Evolutionary conservation across 345 rosid species (phyloP).

Genomic region (Heritiera fomes): DNA sequence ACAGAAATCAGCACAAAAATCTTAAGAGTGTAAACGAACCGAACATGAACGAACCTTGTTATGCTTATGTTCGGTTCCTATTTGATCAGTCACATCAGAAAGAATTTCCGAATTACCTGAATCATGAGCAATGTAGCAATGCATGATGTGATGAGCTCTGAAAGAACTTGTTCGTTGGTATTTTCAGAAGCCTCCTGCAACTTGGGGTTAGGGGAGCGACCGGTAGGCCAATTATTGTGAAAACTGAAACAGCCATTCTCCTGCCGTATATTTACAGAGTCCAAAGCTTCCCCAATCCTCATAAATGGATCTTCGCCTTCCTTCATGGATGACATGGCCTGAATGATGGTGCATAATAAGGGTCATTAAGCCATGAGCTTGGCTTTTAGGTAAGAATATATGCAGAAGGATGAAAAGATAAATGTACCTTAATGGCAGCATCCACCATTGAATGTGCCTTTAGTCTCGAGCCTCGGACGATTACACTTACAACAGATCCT

Average conservation of each 20-base stretch:
- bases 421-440: constrained; percentile 74
- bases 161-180: constrained; percentile 55
- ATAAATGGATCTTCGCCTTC: constrained; percentile 74
- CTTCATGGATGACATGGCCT: constrained; percentile 74
- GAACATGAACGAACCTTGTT: too few relatives aligned
- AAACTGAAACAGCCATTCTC: constrained; percentile 38
- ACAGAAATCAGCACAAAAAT: background rate
- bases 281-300: constrained; percentile 68
- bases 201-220: constrained; percentile 26
- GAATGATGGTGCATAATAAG: constrained; percentile 26
- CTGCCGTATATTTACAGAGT: constrained; percentile 47
- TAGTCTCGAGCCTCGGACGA: constrained; percentile 63
- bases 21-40: too few relatives aligned
- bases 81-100: too few relatives aligned
- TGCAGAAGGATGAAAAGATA: background rate
- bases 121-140: constrained; percentile 84
- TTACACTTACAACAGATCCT: constrained; percentile 64
- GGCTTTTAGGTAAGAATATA: constrained; percentile 3
- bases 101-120: constrained; percentile 51
- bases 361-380: background rate
- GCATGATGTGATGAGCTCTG: constrained; percentile 78
- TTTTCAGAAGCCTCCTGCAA: constrained; percentile 44
- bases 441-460: constrained; percentile 84
- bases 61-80: too few relatives aligned
- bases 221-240: constrained; percentile 34